A percentile compares a stretch with the other conserved stretches of the same genome.
These are phyloP conservation scores for Penicillium fimorum DNA, from an alignment of 495 filamentous ascomycete species.

Conservation along the genomic window DNA sequence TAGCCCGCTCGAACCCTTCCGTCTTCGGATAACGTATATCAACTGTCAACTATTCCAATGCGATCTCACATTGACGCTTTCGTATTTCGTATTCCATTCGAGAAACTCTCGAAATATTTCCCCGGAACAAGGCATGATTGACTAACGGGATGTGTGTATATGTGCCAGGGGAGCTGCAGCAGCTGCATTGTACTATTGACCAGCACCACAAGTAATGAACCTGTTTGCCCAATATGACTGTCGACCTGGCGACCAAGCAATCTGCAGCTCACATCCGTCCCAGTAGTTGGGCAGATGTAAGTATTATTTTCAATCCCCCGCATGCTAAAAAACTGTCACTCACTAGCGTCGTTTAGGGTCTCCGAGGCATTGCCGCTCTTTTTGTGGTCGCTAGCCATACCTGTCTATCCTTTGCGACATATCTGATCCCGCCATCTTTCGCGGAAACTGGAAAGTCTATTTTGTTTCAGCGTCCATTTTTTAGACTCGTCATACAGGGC, in stretches of 20 bases:
- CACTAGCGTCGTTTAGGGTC: slow-evolving; percentile 6
- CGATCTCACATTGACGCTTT: slow-evolving; percentile 3
- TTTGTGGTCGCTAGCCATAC: slow-evolving; percentile 18
- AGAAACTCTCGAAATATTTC: background rate
- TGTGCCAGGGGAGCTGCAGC: slow-evolving; percentile 10
- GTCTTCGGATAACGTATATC: slow-evolving; percentile 1
- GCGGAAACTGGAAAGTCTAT: slow-evolving; percentile 9
- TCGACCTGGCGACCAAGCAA: slow-evolving; percentile 7
- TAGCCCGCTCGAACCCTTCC: background rate
- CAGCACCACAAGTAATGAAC: slow-evolving; percentile 5
- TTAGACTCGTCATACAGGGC: slow-evolving; percentile 16
- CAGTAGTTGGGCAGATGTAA: slow-evolving; percentile 17
- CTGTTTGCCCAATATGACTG: slow-evolving; percentile 12
- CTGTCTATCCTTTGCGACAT: slow-evolving; percentile 14
- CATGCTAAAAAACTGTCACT: background rate
- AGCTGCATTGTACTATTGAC: slow-evolving; percentile 10
- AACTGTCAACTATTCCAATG: background rate
- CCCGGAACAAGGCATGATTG: slow-evolving; percentile 4
- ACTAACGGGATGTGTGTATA: slow-evolving; percentile 2
- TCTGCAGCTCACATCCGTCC: slow-evolving; percentile 1
- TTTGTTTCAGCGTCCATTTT: slow-evolving; percentile 15
- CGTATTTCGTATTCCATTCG: background rate
- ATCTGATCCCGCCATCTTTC: slow-evolving; percentile 9
- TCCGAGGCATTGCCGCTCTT: slow-evolving; percentile 16
- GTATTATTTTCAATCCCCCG: background rate